Conservation (phyloP, 2,329 filamentous ascomycete species). For the Didymella pinodella region DNA sequence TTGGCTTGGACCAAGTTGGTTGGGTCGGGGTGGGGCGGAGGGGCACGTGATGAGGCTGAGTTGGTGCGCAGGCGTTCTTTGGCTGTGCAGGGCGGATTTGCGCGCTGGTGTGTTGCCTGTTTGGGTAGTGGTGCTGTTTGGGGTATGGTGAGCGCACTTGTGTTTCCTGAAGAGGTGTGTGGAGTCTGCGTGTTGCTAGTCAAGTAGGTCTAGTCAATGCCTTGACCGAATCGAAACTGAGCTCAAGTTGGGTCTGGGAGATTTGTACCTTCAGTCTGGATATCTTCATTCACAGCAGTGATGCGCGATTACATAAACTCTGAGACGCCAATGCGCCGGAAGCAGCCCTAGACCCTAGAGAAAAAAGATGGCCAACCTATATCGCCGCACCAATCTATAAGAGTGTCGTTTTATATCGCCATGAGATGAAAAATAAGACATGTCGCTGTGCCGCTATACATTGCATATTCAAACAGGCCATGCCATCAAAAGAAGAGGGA, state of each 20-base stretch:
- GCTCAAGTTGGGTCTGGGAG: neutral
- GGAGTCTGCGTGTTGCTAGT: neutral
- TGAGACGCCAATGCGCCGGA: conserved; percentile 14
- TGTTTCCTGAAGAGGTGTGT: neutral
- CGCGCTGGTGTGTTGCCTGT: neutral
- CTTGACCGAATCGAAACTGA: neutral
- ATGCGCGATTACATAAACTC: conserved; percentile 14
- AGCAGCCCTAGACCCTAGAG: conserved; percentile 8
- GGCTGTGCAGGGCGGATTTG: conserved; percentile 2
- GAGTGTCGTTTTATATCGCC: conserved; percentile 17
- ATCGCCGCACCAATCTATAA: conserved; percentile 19
- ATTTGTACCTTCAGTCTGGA: neutral
- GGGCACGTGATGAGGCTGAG: conserved; percentile 19
- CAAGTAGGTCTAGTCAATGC: neutral
- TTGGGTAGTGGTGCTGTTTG: neutral
- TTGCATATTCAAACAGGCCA: conserved; percentile 22
- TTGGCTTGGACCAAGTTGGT: neutral
- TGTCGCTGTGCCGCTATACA: conserved; percentile 19
- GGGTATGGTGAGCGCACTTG: neutral
- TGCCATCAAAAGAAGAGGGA: conserved; percentile 2
- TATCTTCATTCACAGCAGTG: conserved; percentile 11
- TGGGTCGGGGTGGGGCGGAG: neutral
- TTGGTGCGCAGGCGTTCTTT: neutral
- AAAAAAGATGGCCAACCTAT: conserved; percentile 12
- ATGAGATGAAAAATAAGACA: conserved; percentile 11